phyloP scores from a whole-genome alignment of 495 filamentous ascomycete genomes.

The Amorphotheca resinae region DNA sequence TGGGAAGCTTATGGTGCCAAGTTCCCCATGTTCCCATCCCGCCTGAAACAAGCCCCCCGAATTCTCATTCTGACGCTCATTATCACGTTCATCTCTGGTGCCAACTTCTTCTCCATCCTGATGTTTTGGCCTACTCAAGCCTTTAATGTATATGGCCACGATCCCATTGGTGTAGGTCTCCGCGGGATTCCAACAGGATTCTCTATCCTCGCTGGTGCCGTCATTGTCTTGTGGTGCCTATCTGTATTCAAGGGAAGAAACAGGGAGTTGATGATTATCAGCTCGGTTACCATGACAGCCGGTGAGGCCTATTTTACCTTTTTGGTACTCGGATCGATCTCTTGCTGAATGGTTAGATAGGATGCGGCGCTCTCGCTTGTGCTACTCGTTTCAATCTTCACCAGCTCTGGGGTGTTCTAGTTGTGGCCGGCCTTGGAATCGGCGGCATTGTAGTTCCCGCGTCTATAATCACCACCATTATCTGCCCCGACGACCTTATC shows the following conservation, averaged over 20 bases:
- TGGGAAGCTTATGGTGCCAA: slow-evolving; percentile 51
- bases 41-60: slow-evolving; percentile 50
- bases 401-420: slow-evolving; percentile 47
- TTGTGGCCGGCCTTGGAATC: slow-evolving; percentile 61
- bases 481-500: slow-evolving; percentile 62
- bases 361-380: slow-evolving; percentile 47
- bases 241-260: slow-evolving; percentile 50
- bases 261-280: slow-evolving; percentile 47
- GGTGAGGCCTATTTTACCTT: too few species aligned
- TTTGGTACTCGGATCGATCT: too few species aligned
- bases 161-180: slow-evolving; percentile 52
- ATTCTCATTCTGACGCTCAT: slow-evolving; percentile 52
- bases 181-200: slow-evolving; percentile 60
- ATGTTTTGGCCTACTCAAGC: slow-evolving; percentile 69
- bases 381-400: slow-evolving; percentile 46
- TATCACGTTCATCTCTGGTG: slow-evolving; percentile 64
- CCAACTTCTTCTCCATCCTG: slow-evolving; percentile 65
- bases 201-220: slow-evolving; percentile 49
- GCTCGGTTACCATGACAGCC: slow-evolving; percentile 56
- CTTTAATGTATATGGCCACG: slow-evolving; percentile 65
- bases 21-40: slow-evolving; percentile 54
- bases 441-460: slow-evolving; percentile 66
- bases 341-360: too few species aligned
- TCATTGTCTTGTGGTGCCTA: slow-evolving; percentile 48
- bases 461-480: slow-evolving; percentile 61